Evolutionary conservation across 2,329 filamentous ascomycete species (phyloP).

Genomic region (Thermoascus crustaceus): DNA sequence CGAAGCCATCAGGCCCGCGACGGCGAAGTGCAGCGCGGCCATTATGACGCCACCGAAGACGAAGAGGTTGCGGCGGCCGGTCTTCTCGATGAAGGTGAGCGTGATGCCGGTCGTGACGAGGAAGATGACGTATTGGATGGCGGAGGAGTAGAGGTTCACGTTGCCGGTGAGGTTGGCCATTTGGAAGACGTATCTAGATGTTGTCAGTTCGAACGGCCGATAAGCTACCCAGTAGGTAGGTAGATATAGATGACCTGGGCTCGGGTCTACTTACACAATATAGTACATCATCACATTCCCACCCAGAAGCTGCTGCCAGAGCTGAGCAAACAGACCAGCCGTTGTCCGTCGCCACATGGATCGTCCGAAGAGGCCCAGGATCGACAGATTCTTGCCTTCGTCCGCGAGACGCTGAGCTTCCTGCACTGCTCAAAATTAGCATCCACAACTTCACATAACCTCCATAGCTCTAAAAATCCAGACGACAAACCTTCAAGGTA

Average conservation of each 20-base stretch:
- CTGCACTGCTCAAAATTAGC: constrained; percentile 29
- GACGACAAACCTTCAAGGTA: too few species aligned
- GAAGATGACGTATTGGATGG: constrained; percentile 51
- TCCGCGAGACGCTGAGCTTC: constrained; percentile 25
- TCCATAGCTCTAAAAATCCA: too few species aligned
- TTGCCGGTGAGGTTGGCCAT: constrained; percentile 21
- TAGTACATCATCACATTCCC: constrained; percentile 55
- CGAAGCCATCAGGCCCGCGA: constrained; percentile 45
- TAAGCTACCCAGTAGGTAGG: too few species aligned
- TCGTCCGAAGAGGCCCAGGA: constrained; percentile 38
- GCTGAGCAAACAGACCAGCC: constrained; percentile 46
- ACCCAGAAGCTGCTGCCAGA: constrained; percentile 50
- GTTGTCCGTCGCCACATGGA: constrained; percentile 45
- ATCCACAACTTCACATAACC: too few species aligned
- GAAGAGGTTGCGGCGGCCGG: constrained; percentile 43
- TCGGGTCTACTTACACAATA: too few species aligned
- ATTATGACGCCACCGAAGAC: constrained; percentile 40
- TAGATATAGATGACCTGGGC: constrained; percentile 55
- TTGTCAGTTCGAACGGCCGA: too few species aligned
- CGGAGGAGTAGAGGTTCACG: constrained; percentile 44
- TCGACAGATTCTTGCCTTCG: constrained; percentile 25
- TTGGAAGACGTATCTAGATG: too few species aligned
- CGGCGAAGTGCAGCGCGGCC: constrained; percentile 45
- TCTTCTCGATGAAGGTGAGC: constrained; percentile 43
- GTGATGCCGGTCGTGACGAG: constrained; percentile 45